phyloP scores from a whole-genome alignment of 177 flowering plant species.

The Tripterygium wilfordii region DNA sequence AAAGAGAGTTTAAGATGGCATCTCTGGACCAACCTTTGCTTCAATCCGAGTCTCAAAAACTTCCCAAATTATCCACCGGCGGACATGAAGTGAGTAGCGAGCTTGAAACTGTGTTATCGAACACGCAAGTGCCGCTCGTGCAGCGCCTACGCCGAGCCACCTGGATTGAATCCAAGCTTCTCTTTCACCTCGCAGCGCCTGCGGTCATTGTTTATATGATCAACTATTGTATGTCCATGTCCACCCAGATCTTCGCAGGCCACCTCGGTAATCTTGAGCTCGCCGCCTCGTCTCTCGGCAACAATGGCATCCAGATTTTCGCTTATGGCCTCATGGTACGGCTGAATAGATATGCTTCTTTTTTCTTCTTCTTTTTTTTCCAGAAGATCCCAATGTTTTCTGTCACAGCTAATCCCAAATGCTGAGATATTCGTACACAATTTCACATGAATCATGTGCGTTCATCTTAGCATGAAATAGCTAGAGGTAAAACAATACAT shows the following conservation, averaged over 20 bases:
- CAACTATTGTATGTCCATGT: conserved; percentile 57
- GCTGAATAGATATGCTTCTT: background rate
- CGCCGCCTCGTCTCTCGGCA: conserved; percentile 77
- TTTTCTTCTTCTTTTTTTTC: background rate
- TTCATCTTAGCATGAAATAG: too few species aligned
- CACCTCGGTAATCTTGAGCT: conserved; percentile 81
- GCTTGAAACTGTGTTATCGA: conserved; percentile 44
- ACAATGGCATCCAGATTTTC: conserved; percentile 67
- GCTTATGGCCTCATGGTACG: conserved; percentile 74
- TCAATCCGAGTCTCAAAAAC: too few species aligned
- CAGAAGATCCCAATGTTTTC: too few species aligned
- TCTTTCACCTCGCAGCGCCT: conserved; percentile 58
- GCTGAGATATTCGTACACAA: too few species aligned
- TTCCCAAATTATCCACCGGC: too few species aligned
- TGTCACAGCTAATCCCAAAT: too few species aligned
- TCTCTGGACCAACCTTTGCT: too few species aligned
- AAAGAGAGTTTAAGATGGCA: too few species aligned
- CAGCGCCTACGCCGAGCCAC: conserved; percentile 33
- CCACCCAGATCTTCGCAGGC: conserved; percentile 70
- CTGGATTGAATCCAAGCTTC: conserved; percentile 35
- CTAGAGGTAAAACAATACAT: too few species aligned
- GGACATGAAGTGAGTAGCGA: conserved; percentile 11
- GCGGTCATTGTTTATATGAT: conserved; percentile 61
- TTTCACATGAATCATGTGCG: too few species aligned
- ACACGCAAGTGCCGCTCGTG: conserved; percentile 14